phyloP scores from a whole-genome alignment of 345 rosid genomes.

The Aegle marmelos region DNA sequence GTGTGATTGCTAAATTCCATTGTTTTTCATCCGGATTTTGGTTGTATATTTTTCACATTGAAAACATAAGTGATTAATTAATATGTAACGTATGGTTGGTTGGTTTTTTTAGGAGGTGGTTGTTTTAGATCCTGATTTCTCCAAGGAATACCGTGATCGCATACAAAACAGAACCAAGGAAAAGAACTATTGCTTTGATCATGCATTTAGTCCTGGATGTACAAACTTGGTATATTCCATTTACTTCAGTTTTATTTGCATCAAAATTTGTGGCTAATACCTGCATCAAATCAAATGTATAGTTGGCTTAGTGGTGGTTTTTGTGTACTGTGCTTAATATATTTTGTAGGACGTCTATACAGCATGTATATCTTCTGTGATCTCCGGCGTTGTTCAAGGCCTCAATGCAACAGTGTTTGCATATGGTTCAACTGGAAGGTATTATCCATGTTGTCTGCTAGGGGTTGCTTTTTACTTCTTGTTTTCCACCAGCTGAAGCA shows the following conservation, averaged over 20 bases:
- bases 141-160: conserved; percentile 82
- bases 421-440: conserved; percentile 99
- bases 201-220: conserved; percentile 66
- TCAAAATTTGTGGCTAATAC: not conserved
- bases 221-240: conserved; percentile 49
- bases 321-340: not conserved
- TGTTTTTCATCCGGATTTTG: not conserved
- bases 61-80: not conserved
- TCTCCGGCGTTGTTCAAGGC: conserved; percentile 88
- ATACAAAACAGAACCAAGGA: conserved; percentile 82
- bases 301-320: not conserved
- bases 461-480: not conserved
- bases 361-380: conserved; percentile 57
- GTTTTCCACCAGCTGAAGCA: not conserved
- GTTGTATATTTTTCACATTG: not conserved
- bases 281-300: not conserved
- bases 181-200: conserved; percentile 81
- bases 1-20: not conserved
- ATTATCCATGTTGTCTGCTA: conserved; percentile 9
- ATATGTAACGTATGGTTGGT: not conserved
- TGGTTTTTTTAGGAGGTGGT: conserved; percentile 59
- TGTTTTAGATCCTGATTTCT: conserved; percentile 80
- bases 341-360: conserved; percentile 62
- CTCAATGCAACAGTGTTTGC: conserved; percentile 95
- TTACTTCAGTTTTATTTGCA: not conserved